Evolutionary conservation across 1,139 yeast species (phyloP).

Genomic region (Casaregolazyma suthepensis): DNA sequence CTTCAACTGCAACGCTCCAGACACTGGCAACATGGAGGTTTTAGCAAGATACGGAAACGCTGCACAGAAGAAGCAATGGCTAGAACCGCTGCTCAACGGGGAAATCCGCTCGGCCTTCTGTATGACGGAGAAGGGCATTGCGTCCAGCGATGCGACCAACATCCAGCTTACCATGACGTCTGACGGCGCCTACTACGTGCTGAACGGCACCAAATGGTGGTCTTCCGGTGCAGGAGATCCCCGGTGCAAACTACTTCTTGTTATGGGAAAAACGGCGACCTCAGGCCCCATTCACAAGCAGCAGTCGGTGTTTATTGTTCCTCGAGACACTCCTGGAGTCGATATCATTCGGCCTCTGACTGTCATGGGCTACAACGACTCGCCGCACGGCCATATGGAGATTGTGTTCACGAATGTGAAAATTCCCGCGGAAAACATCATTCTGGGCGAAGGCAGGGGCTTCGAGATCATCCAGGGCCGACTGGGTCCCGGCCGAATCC

Average conservation of each 20-base stretch:
- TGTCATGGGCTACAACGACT: conserved; percentile 64
- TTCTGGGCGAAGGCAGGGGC: conserved; percentile 49
- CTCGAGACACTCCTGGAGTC: conserved; percentile 52
- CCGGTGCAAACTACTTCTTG: conserved; percentile 50
- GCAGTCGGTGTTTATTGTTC: conserved; percentile 57
- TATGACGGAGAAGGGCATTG: conserved; percentile 64
- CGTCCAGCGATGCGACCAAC: conserved; percentile 65
- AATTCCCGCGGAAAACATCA: conserved; percentile 43
- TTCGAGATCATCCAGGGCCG: conserved; percentile 66
- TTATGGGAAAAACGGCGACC: conserved; percentile 54
- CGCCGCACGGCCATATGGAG: conserved; percentile 72
- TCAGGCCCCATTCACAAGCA: conserved; percentile 40
- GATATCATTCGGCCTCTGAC: conserved; percentile 48
- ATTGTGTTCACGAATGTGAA: conserved; percentile 49
- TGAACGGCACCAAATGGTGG: conserved; percentile 70
- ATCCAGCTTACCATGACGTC: conserved; percentile 45
- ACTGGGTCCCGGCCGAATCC: conserved; percentile 68
- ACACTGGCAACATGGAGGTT: conserved; percentile 72
- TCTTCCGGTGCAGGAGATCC: conserved; percentile 76
- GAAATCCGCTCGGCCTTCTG: conserved; percentile 60
- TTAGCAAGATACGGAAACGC: conserved; percentile 54
- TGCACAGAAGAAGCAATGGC: conserved; percentile 49
- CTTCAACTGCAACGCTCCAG: conserved; percentile 63
- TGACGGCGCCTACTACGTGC: conserved; percentile 47
- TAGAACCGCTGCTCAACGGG: conserved; percentile 54